Evolutionary conservation across 2,329 filamentous ascomycete species (phyloP).

Genomic region (Chrysoporthe puriensis): DNA sequence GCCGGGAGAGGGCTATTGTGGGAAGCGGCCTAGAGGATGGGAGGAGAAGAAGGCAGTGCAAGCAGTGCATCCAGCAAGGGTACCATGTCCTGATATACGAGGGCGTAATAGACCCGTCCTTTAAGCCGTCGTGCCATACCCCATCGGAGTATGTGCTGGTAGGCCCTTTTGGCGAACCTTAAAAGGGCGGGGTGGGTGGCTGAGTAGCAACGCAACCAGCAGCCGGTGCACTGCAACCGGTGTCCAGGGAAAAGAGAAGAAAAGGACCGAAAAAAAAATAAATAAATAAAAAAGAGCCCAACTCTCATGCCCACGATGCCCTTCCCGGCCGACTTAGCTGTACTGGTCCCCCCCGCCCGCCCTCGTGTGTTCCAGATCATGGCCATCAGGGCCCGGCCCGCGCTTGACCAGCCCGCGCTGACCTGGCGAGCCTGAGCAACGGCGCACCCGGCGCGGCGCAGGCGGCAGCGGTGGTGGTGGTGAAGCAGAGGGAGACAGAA

Average conservation of each 20-base stretch:
- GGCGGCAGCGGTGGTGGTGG: too few species aligned
- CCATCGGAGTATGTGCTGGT: too few species aligned
- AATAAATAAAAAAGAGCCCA: background rate
- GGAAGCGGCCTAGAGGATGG: background rate
- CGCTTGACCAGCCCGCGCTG: background rate
- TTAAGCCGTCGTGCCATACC: too few species aligned
- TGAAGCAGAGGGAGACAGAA: too few species aligned
- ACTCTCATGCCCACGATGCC: background rate
- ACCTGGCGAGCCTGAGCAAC: too few species aligned
- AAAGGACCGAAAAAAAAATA: too few species aligned
- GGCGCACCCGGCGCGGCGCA: too few species aligned
- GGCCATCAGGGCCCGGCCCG: background rate
- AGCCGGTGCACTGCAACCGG: background rate
- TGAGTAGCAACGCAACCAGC: background rate
- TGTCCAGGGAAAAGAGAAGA: background rate
- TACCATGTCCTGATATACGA: background rate
- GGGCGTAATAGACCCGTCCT: background rate
- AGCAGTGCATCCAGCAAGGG: background rate
- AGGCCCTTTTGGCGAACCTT: too few species aligned
- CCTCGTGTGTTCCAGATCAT: background rate
- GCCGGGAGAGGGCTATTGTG: background rate
- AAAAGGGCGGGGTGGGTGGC: background rate
- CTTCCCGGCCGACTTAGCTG: background rate
- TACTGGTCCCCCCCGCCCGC: background rate
- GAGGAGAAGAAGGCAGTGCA: background rate